phyloP scores from a whole-genome alignment of 805 yeast species.

The Candida chilensis region DNA sequence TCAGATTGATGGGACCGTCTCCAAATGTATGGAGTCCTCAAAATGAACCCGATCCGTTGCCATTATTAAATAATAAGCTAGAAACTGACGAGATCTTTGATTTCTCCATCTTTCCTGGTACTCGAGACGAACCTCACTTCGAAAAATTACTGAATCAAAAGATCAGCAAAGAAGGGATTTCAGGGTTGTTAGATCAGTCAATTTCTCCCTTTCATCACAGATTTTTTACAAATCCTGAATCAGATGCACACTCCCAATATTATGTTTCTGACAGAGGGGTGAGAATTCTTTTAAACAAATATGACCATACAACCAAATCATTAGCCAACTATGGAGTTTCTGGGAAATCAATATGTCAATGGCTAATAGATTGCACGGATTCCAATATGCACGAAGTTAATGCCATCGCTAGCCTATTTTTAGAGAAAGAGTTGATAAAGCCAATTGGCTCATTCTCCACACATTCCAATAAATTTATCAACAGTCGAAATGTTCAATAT shows the following conservation, averaged over 20 bases:
- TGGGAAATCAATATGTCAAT: constrained; percentile 76
- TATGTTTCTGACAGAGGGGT: constrained; percentile 61
- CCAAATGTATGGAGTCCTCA: constrained; percentile 68
- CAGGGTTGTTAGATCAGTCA: too few species aligned
- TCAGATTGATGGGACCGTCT: constrained; percentile 47
- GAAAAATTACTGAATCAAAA: neutral
- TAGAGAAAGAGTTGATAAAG: constrained; percentile 34
- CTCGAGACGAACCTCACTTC: neutral
- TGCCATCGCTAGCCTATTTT: constrained; percentile 40
- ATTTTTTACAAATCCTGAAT: constrained; percentile 82
- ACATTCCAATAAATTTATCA: constrained; percentile 16
- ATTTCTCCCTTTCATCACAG: constrained; percentile 66
- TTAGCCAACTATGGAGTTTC: constrained; percentile 42
- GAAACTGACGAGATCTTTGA: constrained; percentile 8
- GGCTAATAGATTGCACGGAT: constrained; percentile 89
- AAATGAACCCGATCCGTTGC: constrained; percentile 39
- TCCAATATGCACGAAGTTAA: constrained; percentile 42
- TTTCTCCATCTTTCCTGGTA: constrained; percentile 1
- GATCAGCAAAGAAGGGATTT: too few species aligned
- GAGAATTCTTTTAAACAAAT: constrained; percentile 39
- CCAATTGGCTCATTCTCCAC: too few species aligned
- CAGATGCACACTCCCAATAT: constrained; percentile 75
- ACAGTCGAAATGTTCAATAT: constrained; percentile 30
- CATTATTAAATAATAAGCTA: constrained; percentile 20
- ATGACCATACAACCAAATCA: constrained; percentile 15